phyloP scores from a whole-genome alignment of 2,329 filamentous ascomycete genomes.

The Acephala macrosclerotiorum region DNA sequence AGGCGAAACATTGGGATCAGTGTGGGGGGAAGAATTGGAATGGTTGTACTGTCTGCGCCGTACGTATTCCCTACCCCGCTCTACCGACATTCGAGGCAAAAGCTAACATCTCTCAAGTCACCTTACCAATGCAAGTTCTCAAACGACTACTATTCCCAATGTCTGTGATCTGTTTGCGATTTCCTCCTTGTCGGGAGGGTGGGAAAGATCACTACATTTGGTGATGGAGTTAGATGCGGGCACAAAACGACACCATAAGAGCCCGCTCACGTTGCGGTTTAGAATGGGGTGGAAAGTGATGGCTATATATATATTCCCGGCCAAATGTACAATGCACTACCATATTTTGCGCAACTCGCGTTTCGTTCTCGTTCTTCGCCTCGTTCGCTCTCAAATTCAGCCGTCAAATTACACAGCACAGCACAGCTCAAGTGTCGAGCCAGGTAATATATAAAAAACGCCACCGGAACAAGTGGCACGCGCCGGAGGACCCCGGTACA shows the following conservation, averaged over 20 bases:
- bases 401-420: too few relatives aligned
- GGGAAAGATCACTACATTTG: slow-evolving; percentile 12
- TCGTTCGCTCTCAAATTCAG: too few relatives aligned
- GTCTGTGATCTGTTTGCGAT: slow-evolving; percentile 23
- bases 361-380: background rate
- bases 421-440: too few relatives aligned
- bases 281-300: background rate
- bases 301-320: slow-evolving; percentile 3
- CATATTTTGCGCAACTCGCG: background rate
- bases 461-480: too few relatives aligned
- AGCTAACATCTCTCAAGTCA: slow-evolving; percentile 14
- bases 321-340: background rate
- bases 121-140: slow-evolving; percentile 28
- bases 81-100: too few relatives aligned
- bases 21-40: slow-evolving; percentile 34
- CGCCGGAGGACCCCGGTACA: too few relatives aligned
- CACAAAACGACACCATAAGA: too few relatives aligned
- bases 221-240: slow-evolving; percentile 9
- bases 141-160: slow-evolving; percentile 31
- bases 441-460: too few relatives aligned
- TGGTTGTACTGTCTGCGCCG: slow-evolving; percentile 31
- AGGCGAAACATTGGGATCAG: slow-evolving; percentile 30
- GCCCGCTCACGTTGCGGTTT: too few relatives aligned
- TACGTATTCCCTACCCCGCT: slow-evolving; percentile 7
- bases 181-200: background rate